phyloP scores from a whole-genome alignment of 495 filamentous ascomycete species.

The Hapsidospora chrysogenum region DNA sequence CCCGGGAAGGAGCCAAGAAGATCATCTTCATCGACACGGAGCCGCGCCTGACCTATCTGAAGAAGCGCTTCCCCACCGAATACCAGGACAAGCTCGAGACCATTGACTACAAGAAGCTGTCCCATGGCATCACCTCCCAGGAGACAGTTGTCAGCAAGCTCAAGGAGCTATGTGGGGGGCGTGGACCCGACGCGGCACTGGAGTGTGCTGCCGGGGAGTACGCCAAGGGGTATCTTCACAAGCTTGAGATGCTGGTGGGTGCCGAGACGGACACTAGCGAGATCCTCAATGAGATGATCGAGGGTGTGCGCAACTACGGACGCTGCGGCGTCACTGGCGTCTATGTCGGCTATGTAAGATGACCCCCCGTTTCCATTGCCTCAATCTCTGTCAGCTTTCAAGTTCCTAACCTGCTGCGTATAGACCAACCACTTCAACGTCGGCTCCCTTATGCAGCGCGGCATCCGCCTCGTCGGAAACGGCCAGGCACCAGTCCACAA shows the following conservation, averaged over 20 bases:
- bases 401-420: neutral
- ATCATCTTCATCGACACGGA: conserved; percentile 74
- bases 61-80: conserved; percentile 36
- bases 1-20: conserved; percentile 53
- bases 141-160: conserved; percentile 50
- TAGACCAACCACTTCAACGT: conserved; percentile 72
- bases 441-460: conserved; percentile 74
- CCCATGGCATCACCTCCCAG: conserved; percentile 26
- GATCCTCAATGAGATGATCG: conserved; percentile 79
- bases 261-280: conserved; percentile 78
- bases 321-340: conserved; percentile 64
- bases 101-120: conserved; percentile 28
- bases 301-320: conserved; percentile 58
- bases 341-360: conserved; percentile 62
- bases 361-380: neutral
- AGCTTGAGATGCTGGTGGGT: conserved; percentile 55
- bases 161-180: conserved; percentile 50
- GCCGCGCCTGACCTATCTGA: conserved; percentile 54
- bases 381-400: neutral
- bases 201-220: conserved; percentile 81
- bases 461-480: conserved; percentile 66
- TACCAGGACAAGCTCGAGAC: conserved; percentile 22
- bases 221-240: conserved; percentile 67
- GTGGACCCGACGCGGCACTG: conserved; percentile 60
- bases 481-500: conserved; percentile 73